phyloP scores from a whole-genome alignment of 129 eudicot genomes.

The Pittosporum tobira region DNA sequence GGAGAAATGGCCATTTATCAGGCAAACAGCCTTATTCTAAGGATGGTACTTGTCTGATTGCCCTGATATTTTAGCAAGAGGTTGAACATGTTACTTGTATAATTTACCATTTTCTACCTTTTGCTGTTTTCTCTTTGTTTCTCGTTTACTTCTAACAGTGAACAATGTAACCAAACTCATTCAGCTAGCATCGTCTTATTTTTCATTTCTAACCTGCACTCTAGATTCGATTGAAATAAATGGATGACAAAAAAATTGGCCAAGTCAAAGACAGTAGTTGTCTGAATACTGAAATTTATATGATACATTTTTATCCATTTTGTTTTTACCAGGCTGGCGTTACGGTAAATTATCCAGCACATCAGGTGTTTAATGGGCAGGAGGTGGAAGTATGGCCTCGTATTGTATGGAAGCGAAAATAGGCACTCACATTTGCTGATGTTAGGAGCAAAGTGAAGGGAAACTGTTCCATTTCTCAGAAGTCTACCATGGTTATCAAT shows the following conservation, averaged over 20 bases:
- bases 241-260: too few relatives aligned
- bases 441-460: constrained; percentile 55
- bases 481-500: constrained; percentile 67
- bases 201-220: background rate
- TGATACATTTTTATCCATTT: background rate
- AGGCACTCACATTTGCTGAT: constrained; percentile 77
- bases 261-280: too few relatives aligned
- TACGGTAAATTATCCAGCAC: constrained; percentile 60
- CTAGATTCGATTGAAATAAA: background rate
- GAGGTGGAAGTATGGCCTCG: constrained; percentile 97
- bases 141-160: too few relatives aligned
- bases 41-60: constrained; percentile 39
- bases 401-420: constrained; percentile 81
- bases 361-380: constrained; percentile 66
- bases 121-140: too few relatives aligned
- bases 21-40: constrained; percentile 70
- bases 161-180: too few relatives aligned
- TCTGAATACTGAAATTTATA: too few relatives aligned
- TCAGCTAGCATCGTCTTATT: too few relatives aligned
- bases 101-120: too few relatives aligned
- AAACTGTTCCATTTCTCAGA: constrained; percentile 57
- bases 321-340: constrained; percentile 68
- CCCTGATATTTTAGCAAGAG: background rate
- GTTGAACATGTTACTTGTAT: too few relatives aligned
- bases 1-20: constrained; percentile 91